These are phyloP conservation scores for Kernera saxatilis DNA, from an alignment of 345 rosid species.

Conservation along the genomic window DNA sequence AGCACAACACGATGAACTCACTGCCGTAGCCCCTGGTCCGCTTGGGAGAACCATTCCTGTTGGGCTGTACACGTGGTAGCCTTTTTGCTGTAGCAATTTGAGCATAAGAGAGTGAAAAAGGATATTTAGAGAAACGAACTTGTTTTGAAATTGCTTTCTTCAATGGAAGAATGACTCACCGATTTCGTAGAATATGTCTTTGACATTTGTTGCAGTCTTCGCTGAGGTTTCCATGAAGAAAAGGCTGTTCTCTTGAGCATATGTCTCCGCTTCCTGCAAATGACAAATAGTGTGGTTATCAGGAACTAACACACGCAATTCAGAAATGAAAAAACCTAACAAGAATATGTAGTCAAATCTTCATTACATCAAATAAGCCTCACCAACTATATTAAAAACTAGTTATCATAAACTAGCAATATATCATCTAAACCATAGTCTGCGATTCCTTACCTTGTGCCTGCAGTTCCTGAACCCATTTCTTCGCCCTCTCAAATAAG, in stretches of 20 bases:
- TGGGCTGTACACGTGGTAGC: slow-evolving; percentile 57
- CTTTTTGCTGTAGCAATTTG: slow-evolving; percentile 41
- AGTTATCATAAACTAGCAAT: not conserved
- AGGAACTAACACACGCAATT: not conserved
- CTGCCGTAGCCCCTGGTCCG: slow-evolving; percentile 33
- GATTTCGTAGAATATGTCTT: slow-evolving; percentile 73
- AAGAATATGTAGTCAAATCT: not conserved
- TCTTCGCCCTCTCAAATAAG: slow-evolving; percentile 48
- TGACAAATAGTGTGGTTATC: not conserved
- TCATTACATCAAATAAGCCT: not conserved
- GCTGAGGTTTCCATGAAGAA: slow-evolving; percentile 91
- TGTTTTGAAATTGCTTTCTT: not conserved
- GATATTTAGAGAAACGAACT: not conserved
- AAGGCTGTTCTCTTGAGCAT: slow-evolving; percentile 73
- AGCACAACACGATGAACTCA: slow-evolving; percentile 47
- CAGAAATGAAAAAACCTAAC: not conserved
- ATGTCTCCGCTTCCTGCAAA: slow-evolving; percentile 63
- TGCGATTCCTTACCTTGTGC: slow-evolving; percentile 40
- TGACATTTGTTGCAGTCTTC: slow-evolving; percentile 66
- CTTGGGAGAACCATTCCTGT: slow-evolving; percentile 47
- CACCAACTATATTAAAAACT: not conserved
- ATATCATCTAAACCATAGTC: not conserved
- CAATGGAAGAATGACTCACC: slow-evolving; percentile 39
- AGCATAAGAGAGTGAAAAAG: not conserved
- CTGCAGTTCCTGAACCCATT: slow-evolving; percentile 64